Conservation (phyloP, 495 filamentous ascomycete species). For the Neurospora sp. region DNA sequence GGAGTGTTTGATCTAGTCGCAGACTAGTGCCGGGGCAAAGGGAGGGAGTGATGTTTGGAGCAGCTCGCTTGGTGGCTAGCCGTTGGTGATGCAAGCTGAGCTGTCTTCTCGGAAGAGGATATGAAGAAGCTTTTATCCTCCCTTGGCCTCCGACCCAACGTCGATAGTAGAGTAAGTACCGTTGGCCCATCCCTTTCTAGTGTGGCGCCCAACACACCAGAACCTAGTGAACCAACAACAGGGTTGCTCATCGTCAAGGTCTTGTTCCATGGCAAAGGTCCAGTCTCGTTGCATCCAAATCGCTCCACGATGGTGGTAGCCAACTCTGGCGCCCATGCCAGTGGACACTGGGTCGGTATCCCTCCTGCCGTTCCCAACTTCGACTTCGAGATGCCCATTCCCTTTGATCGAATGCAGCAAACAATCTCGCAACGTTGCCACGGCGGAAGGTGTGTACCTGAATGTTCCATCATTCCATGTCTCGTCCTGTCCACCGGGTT, state of each 20-base stretch:
- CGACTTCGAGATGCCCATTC: not conserved
- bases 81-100: not conserved
- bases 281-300: not conserved
- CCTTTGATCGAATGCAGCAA: not conserved
- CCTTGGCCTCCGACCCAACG: not conserved
- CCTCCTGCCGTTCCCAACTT: not conserved
- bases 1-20: not conserved
- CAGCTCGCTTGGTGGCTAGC: not conserved
- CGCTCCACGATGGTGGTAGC: not conserved
- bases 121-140: not conserved
- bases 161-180: not conserved
- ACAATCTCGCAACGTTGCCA: not conserved
- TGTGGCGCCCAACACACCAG: not conserved
- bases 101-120: not conserved
- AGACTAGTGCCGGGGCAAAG: not conserved
- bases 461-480: not conserved
- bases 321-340: not conserved
- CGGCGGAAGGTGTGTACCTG: not conserved
- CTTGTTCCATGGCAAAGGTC: not conserved
- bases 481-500: not conserved
- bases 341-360: not conserved
- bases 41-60: not conserved
- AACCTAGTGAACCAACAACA: not conserved
- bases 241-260: not conserved
- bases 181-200: not conserved